Evolutionary conservation across 2,329 filamentous ascomycete genomes (phyloP), one percentile per base, ranked within the genome.

Genomic region (Aureobasidium uvarum): DNA sequence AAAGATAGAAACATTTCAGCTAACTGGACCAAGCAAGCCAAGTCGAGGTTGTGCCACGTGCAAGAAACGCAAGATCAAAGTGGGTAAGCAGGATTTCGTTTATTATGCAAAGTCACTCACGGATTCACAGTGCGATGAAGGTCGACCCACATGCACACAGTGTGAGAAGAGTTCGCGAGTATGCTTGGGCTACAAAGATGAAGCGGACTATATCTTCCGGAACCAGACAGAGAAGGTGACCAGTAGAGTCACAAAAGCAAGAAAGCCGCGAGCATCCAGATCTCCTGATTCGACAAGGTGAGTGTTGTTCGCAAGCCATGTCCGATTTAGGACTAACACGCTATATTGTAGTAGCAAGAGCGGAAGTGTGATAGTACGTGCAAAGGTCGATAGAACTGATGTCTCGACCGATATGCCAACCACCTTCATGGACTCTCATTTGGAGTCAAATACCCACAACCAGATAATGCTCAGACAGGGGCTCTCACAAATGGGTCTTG

Each of bases 21-120:
- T 63, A 36, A 63, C n/a, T 28, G 5, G 1, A 23, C 14, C 14
- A 43, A 63, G 60, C 6, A 63, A 63, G 68, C 77, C 77, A 43
- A 77, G 74, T 67, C 73, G 75, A 58, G 89, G 88, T 71, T 91
- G 89, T 72, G 88, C 89, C 78, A 90, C 88, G 84, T 91, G 89
- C 74, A 84, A 88, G 74, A 88, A 84, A 41, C 83, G 89, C 69
- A 83, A 88, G 70, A 91, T 91, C 73, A 91, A 91, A 83, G 89
- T 89, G 81, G 10, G 58, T 41, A 51, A 51, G 33, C 20, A 23
- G 23, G n/a, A n/a, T 13, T 38, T 10, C 50, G 2, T 41, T 50
- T 5, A 25, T 11, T 11, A 25, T 36, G 31, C 41, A 48, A 33
- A 48, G 41, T 43, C 43, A 48, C 56, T 60, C 13, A 60, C 56